Conservation (phyloP, 2,329 filamentous ascomycete genomes). For the Hymenoscyphus fraxineus region DNA sequence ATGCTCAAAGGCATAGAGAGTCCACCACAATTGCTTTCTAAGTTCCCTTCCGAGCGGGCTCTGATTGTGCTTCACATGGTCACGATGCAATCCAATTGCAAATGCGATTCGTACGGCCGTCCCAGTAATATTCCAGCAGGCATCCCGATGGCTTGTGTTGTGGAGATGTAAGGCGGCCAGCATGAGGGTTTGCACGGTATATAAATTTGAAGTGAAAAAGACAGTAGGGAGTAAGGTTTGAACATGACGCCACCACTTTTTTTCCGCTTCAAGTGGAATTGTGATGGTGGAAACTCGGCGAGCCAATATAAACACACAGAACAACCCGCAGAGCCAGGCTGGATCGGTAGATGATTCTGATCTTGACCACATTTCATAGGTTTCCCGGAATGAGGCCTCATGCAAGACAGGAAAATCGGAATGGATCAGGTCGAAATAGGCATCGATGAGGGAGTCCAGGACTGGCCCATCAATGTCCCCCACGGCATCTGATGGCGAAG, state of each 20-base stretch:
- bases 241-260: slow-evolving; percentile 40
- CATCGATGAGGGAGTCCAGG: slow-evolving; percentile 37
- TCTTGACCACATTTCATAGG: slow-evolving; percentile 37
- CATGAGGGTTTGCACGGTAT: slow-evolving; percentile 41
- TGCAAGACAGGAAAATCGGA: slow-evolving; percentile 42
- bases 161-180: slow-evolving; percentile 42
- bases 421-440: slow-evolving; percentile 42
- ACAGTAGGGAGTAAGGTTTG: slow-evolving; percentile 41
- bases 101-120: slow-evolving; percentile 42
- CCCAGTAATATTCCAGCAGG: slow-evolving; percentile 42
- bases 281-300: slow-evolving; percentile 35
- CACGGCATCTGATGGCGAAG: slow-evolving; percentile 24
- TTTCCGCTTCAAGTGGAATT: slow-evolving; percentile 38
- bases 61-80: slow-evolving; percentile 36
- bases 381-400: slow-evolving; percentile 41
- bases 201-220: slow-evolving; percentile 41
- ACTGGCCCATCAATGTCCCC: slow-evolving; percentile 29
- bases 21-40: slow-evolving; percentile 36
- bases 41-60: slow-evolving; percentile 35
- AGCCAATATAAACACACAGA: slow-evolving; percentile 41
- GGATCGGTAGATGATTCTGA: slow-evolving; percentile 36
- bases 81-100: slow-evolving; percentile 43
- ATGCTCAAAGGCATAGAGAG: slow-evolving; percentile 36
- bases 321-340: slow-evolving; percentile 40
- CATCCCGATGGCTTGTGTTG: slow-evolving; percentile 43